phyloP scores from a whole-genome alignment of 2,329 filamentous ascomycete species.

The Sporothrix dimorphospora region DNA sequence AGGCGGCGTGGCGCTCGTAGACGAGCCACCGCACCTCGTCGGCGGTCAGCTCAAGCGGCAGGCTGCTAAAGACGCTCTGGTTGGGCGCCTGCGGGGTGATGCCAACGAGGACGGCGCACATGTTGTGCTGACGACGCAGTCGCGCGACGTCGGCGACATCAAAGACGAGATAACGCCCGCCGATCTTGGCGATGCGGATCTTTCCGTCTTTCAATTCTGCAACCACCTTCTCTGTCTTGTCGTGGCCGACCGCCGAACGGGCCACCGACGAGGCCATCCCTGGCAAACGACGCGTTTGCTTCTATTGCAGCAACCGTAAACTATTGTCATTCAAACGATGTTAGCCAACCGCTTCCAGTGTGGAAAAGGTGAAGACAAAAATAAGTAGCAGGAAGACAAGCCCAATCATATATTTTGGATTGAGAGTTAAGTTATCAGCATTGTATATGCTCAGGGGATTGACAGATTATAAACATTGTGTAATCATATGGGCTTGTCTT shows the following conservation, averaged over 20 bases:
- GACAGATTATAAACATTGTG: constrained; percentile 56
- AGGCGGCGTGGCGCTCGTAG: constrained; percentile 72
- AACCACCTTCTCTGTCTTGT: neutral
- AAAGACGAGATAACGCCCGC: constrained; percentile 85
- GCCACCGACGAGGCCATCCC: constrained; percentile 17
- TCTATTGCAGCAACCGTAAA: neutral
- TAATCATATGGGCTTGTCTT: constrained; percentile 51
- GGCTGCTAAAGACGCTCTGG: constrained; percentile 89
- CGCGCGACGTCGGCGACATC: constrained; percentile 78
- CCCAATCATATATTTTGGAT: constrained; percentile 31
- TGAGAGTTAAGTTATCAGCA: constrained; percentile 42
- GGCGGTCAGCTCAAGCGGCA: constrained; percentile 86
- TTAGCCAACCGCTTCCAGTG: neutral
- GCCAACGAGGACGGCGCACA: constrained; percentile 83
- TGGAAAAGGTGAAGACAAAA: neutral
- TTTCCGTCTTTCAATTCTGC: constrained; percentile 40
- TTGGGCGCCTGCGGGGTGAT: constrained; percentile 90
- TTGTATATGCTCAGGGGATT: constrained; percentile 58
- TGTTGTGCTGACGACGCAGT: constrained; percentile 77
- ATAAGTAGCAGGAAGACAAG: constrained; percentile 40
- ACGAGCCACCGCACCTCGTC: constrained; percentile 86
- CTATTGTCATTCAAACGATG: neutral
- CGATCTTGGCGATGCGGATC: constrained; percentile 79
- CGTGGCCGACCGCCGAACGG: neutral
- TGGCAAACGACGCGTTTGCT: constrained; percentile 10